Evolutionary conservation across 2,329 filamentous ascomycete species (phyloP), one percentile per base, ranked within the genome.

Genomic region (Hymenoscyphus albidus): DNA sequence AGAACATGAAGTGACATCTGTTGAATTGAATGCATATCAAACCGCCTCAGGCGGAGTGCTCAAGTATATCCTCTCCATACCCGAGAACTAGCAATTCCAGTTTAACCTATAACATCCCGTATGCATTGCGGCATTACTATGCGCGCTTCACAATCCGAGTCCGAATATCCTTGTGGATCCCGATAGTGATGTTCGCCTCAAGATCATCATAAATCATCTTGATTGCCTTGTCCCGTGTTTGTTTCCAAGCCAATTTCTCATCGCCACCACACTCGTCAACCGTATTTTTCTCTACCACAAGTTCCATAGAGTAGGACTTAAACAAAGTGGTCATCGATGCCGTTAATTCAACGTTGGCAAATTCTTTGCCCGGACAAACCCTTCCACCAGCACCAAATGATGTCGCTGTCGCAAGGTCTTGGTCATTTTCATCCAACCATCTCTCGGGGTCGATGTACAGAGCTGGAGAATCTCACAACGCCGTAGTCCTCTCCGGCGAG

Each of bases 201-300:
- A 61, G 31, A 55, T 61, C 59, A 61, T 61, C 59, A 38, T 61
- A 61, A 27, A 61, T 18, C 44, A 61, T 61, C 31, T 55, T 55
- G 14, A 61, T 61, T 22, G 59, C 59, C 59, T 38, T 55, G 54
- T 61, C 59, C 44, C 59, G 22, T 16, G 59, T 61, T 18, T 38
- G 54, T 39, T 55, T 42, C 59, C 59, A 61, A 51, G 44, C 59
- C 22, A 61, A 31, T 54, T 55, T 54, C 59, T 61, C 59, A 55
- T 61, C n/a, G 44, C 42, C 59, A 61, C 14, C 22, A 61, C 59
- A 61, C 16, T 54, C 42, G n/a, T 55, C 27, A 42, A 18, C 38
- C 9, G 44, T 61, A 14, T 51, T 61, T 16, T 55, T 9, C 13
- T 54, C 59, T 10, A 61, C 59, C 35, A 61, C 59, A 31, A 61